Evolutionary conservation across 441 rosid genomes (phyloP).

Genomic region (Euphorbia schlechtendalii): DNA sequence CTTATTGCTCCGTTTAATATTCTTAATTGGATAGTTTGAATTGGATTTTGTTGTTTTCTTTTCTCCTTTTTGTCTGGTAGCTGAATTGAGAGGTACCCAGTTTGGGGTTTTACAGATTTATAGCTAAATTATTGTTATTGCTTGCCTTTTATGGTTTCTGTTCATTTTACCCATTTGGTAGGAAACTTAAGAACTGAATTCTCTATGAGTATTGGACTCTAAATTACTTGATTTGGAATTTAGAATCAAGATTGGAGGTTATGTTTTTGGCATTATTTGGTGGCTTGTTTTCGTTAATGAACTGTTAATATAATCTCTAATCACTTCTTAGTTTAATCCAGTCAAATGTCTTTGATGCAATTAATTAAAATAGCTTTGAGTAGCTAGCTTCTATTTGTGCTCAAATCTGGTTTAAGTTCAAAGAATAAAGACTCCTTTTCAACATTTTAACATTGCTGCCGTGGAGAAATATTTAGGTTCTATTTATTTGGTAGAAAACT

Average conservation of each 20-base stretch:
- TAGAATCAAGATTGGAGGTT: not conserved
- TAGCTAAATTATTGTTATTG: not conserved
- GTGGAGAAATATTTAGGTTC: too few relatives aligned
- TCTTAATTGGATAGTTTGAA: not conserved
- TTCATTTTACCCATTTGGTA: not conserved
- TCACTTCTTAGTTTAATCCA: not conserved
- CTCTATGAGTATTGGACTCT: not conserved
- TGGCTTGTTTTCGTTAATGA: not conserved
- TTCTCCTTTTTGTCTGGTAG: not conserved
- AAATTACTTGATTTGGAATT: not conserved
- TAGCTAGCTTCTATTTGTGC: not conserved
- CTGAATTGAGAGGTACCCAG: not conserved
- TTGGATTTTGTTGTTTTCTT: not conserved
- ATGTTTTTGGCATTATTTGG: not conserved
- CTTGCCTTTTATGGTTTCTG: not conserved
- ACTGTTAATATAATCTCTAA: not conserved
- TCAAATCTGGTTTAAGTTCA: not conserved
- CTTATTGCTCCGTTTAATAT: not conserved
- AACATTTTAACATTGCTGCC: not conserved
- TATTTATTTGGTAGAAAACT: too few relatives aligned
- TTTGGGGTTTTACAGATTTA: not conserved
- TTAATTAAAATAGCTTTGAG: not conserved
- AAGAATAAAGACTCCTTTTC: too few relatives aligned
- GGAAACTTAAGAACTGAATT: conserved; percentile 6
- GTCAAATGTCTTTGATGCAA: not conserved